These are phyloP conservation scores for Claviceps capensis DNA, from an alignment of 2,329 filamentous ascomycete species.

Conservation along the genomic window DNA sequence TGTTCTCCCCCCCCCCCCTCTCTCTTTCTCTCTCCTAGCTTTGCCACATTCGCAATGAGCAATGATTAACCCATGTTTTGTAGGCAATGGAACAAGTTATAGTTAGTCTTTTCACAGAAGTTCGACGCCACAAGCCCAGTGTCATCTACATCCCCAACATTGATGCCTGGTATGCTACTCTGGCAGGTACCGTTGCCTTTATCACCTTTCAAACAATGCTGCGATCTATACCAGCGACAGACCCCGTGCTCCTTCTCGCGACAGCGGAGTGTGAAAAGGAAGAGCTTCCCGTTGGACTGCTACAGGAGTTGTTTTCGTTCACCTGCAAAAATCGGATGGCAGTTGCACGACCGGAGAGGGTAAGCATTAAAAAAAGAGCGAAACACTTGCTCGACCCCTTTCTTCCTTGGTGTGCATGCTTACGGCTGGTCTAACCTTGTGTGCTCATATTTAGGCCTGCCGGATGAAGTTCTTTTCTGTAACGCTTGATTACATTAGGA, in stretches of 20 bases:
- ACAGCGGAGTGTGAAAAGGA: constrained; percentile 59
- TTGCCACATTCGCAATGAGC: neutral
- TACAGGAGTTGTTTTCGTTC: constrained; percentile 73
- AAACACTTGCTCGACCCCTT: neutral
- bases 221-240: constrained; percentile 71
- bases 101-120: constrained; percentile 81
- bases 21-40: neutral
- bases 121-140: constrained; percentile 86
- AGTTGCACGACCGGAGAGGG: constrained; percentile 52
- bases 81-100: constrained; percentile 73
- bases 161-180: constrained; percentile 65
- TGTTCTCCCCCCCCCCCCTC: neutral
- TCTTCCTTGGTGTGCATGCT: neutral
- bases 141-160: constrained; percentile 90
- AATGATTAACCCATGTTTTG: constrained; percentile 9
- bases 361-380: constrained; percentile 19
- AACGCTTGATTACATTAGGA: constrained; percentile 63
- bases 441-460: constrained; percentile 25
- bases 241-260: constrained; percentile 79
- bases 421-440: neutral
- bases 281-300: constrained; percentile 47
- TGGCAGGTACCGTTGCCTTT: constrained; percentile 52
- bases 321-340: constrained; percentile 65
- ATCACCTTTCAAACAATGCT: constrained; percentile 75
- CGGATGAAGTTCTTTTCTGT: constrained; percentile 70